Conservation (phyloP, 2,329 filamentous ascomycete genomes). For the Capronia epimyces region DNA sequence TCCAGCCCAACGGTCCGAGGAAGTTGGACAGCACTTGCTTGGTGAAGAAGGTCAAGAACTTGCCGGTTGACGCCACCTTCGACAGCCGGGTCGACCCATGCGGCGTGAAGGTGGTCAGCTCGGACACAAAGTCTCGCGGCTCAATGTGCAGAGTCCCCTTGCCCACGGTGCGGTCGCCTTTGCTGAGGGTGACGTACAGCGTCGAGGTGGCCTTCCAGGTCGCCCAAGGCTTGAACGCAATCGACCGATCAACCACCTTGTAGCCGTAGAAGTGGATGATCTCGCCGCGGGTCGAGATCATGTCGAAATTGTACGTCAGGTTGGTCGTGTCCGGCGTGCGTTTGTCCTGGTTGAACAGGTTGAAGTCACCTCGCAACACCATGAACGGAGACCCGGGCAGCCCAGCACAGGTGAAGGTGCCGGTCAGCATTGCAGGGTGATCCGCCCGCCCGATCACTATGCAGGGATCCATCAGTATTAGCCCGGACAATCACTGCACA, state of each 20-base stretch:
- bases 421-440: conserved; percentile 9
- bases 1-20: conserved; percentile 1
- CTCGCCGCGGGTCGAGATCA: conserved; percentile 7
- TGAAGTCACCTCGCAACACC: conserved; percentile 6
- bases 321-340: conserved; percentile 9
- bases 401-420: conserved; percentile 10
- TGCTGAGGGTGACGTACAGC: conserved; percentile 7
- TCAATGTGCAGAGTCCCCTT: conserved; percentile 6
- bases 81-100: conserved; percentile 2
- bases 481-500: no score
- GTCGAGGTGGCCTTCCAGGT: conserved; percentile 12
- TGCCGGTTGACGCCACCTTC: conserved; percentile 6
- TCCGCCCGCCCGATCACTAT: conserved; percentile 5
- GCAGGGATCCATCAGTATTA: no score
- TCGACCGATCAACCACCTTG: conserved; percentile 7
- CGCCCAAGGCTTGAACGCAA: conserved; percentile 7
- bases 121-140: conserved; percentile 5
- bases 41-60: conserved; percentile 10
- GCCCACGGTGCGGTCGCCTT: neutral
- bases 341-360: conserved; percentile 5
- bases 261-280: conserved; percentile 8
- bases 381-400: conserved; percentile 8
- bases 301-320: conserved; percentile 8
- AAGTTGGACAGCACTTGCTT: conserved; percentile 7
- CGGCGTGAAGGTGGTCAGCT: conserved; percentile 7